These are phyloP conservation scores for Aspergillus heteromorphus DNA, from an alignment of 495 filamentous ascomycete species.

Conservation along the genomic window DNA sequence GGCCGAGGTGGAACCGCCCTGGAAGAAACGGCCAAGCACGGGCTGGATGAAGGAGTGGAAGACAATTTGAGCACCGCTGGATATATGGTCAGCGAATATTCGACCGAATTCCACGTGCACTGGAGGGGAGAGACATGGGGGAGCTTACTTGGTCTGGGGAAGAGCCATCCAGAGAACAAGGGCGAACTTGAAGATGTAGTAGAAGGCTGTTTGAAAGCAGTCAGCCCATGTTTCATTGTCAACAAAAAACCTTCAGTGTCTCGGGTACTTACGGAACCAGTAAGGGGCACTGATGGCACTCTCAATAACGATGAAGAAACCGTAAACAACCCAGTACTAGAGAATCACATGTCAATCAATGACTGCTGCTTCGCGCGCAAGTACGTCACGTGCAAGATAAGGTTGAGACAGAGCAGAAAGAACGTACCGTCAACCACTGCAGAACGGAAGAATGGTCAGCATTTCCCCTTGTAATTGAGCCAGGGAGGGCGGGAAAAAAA, in stretches of 20 bases:
- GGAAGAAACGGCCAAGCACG: slow-evolving; percentile 86
- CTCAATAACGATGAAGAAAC: slow-evolving; percentile 90
- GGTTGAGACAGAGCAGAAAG: slow-evolving; percentile 6
- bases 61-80: slow-evolving; percentile 87
- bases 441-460: slow-evolving; percentile 9
- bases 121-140: background rate
- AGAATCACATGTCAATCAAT: slow-evolving; percentile 17
- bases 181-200: slow-evolving; percentile 99
- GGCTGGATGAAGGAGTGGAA: slow-evolving; percentile 95
- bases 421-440: slow-evolving; percentile 65
- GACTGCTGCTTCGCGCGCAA: slow-evolving; percentile 13
- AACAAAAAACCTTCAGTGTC: background rate
- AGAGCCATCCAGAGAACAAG: slow-evolving; percentile 96
- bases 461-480: background rate
- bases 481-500: background rate
- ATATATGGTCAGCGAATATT: slow-evolving; percentile 17
- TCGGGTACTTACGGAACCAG: slow-evolving; percentile 77
- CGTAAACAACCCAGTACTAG: slow-evolving; percentile 96
- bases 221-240: slow-evolving; percentile 9
- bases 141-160: slow-evolving; percentile 79
- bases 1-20: slow-evolving; percentile 68
- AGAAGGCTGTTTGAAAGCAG: slow-evolving; percentile 61
- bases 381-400: too few relatives aligned
- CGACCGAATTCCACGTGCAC: background rate
- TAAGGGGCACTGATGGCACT: slow-evolving; percentile 90